Evolutionary conservation across 2,329 filamentous ascomycete genomes (phyloP).

Genomic region (Beauveria rudraprayagi): DNA sequence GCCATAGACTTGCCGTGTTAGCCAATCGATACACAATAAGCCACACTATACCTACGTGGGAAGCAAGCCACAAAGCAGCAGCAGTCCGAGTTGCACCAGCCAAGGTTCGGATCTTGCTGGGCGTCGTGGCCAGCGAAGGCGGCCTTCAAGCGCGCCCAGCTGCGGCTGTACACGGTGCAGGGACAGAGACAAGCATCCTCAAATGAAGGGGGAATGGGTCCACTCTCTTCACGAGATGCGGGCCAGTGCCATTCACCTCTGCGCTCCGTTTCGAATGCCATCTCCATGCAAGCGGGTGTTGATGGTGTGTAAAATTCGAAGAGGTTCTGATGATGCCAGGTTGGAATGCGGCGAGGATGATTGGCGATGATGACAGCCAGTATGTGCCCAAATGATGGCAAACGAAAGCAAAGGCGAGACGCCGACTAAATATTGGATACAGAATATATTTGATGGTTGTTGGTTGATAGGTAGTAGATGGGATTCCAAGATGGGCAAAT

Average conservation of each 20-base stretch:
- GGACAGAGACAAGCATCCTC: conserved; percentile 16
- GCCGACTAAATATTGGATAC: neutral
- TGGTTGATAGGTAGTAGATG: neutral
- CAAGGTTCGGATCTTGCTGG: conserved; percentile 12
- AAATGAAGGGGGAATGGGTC: neutral
- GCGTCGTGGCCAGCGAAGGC: conserved; percentile 18
- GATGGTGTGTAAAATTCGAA: conserved; percentile 11
- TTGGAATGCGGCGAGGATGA: conserved; percentile 12
- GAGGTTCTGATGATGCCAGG: conserved; percentile 13
- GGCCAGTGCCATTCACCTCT: conserved; percentile 8
- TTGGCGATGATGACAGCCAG: neutral
- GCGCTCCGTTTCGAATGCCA: neutral
- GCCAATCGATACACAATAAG: neutral
- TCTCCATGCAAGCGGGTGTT: conserved; percentile 13
- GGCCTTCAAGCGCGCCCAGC: conserved; percentile 17
- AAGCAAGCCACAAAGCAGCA: conserved; percentile 17
- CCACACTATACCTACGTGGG: conserved; percentile 19
- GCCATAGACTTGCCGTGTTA: conserved; percentile 22
- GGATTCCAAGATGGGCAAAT: neutral
- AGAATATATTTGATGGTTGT: neutral
- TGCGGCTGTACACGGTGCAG: conserved; percentile 22
- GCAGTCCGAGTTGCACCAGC: conserved; percentile 19
- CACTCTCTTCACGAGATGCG: neutral
- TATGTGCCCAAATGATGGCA: neutral
- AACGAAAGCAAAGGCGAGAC: neutral